Base-by-base conservation (phyloP, 179 eudicot species). In the Kewa caespitosa region DNA sequence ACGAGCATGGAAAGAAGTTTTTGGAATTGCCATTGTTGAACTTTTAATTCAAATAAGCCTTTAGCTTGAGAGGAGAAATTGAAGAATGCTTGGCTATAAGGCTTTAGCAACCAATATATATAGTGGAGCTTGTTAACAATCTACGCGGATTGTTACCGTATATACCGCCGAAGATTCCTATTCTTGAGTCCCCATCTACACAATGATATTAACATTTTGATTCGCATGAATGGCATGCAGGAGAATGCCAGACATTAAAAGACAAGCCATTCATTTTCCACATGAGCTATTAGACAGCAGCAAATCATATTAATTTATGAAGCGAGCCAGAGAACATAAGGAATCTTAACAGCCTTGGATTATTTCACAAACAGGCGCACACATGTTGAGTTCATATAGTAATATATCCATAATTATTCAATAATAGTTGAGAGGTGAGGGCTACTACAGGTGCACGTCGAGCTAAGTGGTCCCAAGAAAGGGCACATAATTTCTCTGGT, bases 101-200 rank as follows among this genome's bases (percentile, higher is more conserved):
- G 66, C 43, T 22, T 72, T 10, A 2, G 1, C 33, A 14, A 57
- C 66, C 33, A 27, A 32, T 73, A 41, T 41, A 28, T 61, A 73
- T 73, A 68, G 22, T 10, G 41, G 22, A 52, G 15, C 12, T 14
- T n/a, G 31, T 13, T 33, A 50, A 70, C 31, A 15, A n/a, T 65
- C 54, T 41, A 76, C 33, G 36, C 17, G 59, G 60, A 72, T 57
- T 66, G n/a, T 65, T n/a, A 4, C 63, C 78, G 27, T 65, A 63
- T 36, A 65, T 75, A 0, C 50, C 38, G 50, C 37, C 71, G 36
- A 33, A n/a, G 48, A 15, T 75, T 65, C 69, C 70, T 74, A 59
- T 28, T 30, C 64, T 59, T 59, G 64, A 6, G 11, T 17, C 63
- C 63, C 14, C 63, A 74, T 2, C 61, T 15, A 74, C 70, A 39